Evolutionary conservation across 805 yeast species (phyloP), one percentile per base, ranked within the genome.

Genomic region (Hanseniaspora nectarophila): DNA sequence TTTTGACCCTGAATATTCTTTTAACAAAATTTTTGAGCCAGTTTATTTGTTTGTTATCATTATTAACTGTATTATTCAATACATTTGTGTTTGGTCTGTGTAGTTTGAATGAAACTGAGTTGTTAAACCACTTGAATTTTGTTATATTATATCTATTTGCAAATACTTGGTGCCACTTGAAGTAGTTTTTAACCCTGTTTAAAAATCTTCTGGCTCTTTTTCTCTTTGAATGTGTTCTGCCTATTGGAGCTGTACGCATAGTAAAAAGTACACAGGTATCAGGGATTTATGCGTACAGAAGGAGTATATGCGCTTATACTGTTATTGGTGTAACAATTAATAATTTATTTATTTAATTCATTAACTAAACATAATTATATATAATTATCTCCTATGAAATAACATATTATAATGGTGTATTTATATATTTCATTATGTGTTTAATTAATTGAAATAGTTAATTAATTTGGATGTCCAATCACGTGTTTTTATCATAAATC

Each of bases 181-280:
- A 24, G 16, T 21, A 33, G 18, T 15, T 42, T 8, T 16, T 34
- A 4, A 34, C 8, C n/a, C 34, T 40, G 4, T 34, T 24, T 15
- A 18, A 16, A 23, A 15, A 28, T n/a, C 24, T 10, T 20, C 34
- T 40, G 3, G 38, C 20, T 12, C 15, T 13, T 28, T 42, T 49
- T 33, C 29, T 42, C 15, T 49, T 49, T n/a, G 53, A 49, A 28
- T 39, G 33, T 28, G 26, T 20, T 34, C 53, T 40, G 13, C 53
- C 53, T 13, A 23, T 28, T 5, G 53, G 53, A 16, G 53, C 45
- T 13, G 38, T 26, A 33, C 31, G 43, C 53, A 49, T 49, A 8
- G 26, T 18, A 3, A n/a, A n/a, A n/a, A n/a, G n/a, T n/a, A n/a
- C n/a, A n/a, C n/a, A n/a, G n/a, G n/a, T n/a, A n/a, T n/a, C n/a